Evolutionary conservation across 2,329 filamentous ascomycete species (phyloP).

Genomic region (Sporothrix humicola): DNA sequence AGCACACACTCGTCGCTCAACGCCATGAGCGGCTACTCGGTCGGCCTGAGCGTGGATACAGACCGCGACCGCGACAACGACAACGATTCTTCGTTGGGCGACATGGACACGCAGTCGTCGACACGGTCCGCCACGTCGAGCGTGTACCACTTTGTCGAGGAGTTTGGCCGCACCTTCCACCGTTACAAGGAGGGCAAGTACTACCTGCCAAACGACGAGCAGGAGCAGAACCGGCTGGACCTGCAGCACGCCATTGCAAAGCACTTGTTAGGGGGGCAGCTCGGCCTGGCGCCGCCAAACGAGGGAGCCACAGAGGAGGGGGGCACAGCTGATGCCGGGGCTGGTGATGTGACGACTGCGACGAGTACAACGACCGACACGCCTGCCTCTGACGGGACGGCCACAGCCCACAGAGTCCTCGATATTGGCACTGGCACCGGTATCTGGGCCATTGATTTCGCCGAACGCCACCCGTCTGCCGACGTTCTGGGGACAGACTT

Average conservation of each 20-base stretch:
- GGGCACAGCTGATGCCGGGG: too few relatives aligned
- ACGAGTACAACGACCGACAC: neutral
- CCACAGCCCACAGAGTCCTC: conserved; percentile 27
- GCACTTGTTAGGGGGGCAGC: conserved; percentile 20
- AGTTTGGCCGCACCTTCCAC: conserved; percentile 36
- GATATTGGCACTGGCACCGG: conserved; percentile 39
- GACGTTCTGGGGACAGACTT: conserved; percentile 55
- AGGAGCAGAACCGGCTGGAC: conserved; percentile 35
- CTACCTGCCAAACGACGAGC: conserved; percentile 35
- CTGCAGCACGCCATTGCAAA: conserved; percentile 34
- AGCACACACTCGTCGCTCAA: conserved; percentile 21
- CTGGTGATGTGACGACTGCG: neutral
- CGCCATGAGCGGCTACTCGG: conserved; percentile 33
- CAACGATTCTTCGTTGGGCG: conserved; percentile 31
- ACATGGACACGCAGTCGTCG: conserved; percentile 30
- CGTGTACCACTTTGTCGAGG: conserved; percentile 34
- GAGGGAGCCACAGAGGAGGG: neutral
- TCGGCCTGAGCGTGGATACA: conserved; percentile 27
- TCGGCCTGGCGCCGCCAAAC: conserved; percentile 30
- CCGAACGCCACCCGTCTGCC: conserved; percentile 42
- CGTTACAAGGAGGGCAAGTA: conserved; percentile 36
- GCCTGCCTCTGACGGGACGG: neutral
- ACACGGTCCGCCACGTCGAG: conserved; percentile 30
- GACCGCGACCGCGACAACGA: conserved; percentile 22
- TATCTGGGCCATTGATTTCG: conserved; percentile 39